phyloP scores from a whole-genome alignment of 768 basidiomycete genomes.

The Lentinula raphanica region DNA sequence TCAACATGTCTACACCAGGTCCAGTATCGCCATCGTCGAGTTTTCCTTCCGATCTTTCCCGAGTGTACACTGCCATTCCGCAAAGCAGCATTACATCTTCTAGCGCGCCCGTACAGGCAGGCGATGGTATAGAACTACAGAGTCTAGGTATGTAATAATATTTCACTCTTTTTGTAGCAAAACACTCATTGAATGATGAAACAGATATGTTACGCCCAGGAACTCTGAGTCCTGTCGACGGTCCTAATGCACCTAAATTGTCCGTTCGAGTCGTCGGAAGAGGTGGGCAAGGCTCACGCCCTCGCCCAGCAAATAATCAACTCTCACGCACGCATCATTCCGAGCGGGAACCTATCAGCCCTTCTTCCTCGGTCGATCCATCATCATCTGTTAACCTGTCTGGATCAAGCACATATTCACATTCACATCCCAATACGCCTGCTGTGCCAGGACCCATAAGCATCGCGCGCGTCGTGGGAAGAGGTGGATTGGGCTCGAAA shows the following conservation, averaged over 20 bases:
- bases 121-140: not conserved
- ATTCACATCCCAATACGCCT: not conserved
- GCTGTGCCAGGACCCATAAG: not conserved
- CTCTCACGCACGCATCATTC: not conserved
- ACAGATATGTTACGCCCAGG: not conserved
- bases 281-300: constrained; percentile 4
- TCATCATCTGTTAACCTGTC: not conserved
- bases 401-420: no score
- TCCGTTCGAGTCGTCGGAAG: not conserved
- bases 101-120: not conserved
- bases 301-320: not conserved
- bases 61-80: not conserved
- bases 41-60: not conserved
- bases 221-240: not conserved
- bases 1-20: not conserved
- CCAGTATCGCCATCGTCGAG: not conserved
- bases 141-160: not conserved
- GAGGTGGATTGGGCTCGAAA: constrained; percentile 4
- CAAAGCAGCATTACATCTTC: not conserved
- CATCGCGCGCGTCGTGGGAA: constrained; percentile 5
- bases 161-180: not conserved
- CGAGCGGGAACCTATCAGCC: not conserved
- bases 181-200: not conserved
- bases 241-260: not conserved
- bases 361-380: not conserved